Evolutionary conservation across 1,284 basidiomycete genomes (phyloP), one percentile per base, ranked within the genome.

Genomic region (Ganoderma lingzhi): DNA sequence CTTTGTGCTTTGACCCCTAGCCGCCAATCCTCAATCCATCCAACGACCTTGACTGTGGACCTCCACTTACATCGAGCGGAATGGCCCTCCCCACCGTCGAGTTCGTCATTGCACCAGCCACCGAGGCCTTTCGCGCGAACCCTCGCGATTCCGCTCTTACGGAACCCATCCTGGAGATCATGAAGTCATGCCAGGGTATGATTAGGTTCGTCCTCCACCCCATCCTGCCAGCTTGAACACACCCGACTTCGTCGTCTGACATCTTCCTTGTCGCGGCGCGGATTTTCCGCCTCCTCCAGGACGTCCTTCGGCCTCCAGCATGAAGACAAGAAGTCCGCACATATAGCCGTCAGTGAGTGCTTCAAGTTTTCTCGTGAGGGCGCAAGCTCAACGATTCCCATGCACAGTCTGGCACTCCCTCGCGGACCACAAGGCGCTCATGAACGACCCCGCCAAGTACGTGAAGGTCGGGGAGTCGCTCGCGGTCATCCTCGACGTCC

Each of bases 331-430:
- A 65, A 66, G 39, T 68, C 72, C 15, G 66, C 62, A 8, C 75
- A 75, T 42, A 42, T 70, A n/a, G 51, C 69, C 60, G 67, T 71
- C 64, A 69, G 76, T 75, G 56, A 42, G 73, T 15, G 45, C 30
- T 39, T 15, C 2, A 19, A 2, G 28, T 35, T 9, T 19, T 15
- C 32, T 62, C 15, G 45, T 12, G 23, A 23, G 45, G 10, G 35
- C 6, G 19, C 6, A 35, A 44, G 12, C 37, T 17, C 53, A 10
- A 32, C n/a, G 41, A 8, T 39, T n/a, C 28, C 37, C 59, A n/a
- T n/a, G 15, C 39, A 19, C 61, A 77, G 77, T 66, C 28, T 79
- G 74, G 76, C 71, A 72, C 37, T 44, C 42, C 30, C 61, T 74
- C 41, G 73, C 70, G 56, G 71, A 71, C 62, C 76, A 75, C 67